A percentile compares a stretch with the other conserved stretches of the same genome.
Conservation (phyloP, 1,139 yeast genomes). For the Trichomonascaceae sp. region DNA sequence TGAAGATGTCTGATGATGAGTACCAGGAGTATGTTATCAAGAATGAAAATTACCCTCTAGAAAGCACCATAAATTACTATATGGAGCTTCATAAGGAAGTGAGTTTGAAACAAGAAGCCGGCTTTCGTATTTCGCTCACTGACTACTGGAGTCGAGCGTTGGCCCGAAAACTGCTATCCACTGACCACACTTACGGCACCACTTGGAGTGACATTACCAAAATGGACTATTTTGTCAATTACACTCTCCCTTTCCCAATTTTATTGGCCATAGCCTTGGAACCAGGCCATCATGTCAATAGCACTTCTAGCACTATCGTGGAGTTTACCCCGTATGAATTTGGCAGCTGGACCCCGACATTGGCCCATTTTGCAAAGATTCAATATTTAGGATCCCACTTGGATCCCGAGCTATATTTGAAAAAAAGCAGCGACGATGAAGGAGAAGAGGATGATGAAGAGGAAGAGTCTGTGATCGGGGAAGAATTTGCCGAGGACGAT, state of each 20-base stretch:
- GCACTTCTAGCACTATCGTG: slow-evolving; percentile 62
- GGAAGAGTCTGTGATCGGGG: too few species aligned
- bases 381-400: slow-evolving; percentile 68
- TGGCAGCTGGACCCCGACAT: slow-evolving; percentile 84
- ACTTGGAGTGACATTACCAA: slow-evolving; percentile 60
- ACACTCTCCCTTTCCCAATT: slow-evolving; percentile 78
- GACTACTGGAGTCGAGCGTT: slow-evolving; percentile 88
- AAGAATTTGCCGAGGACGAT: neutral
- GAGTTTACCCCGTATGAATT: slow-evolving; percentile 79
- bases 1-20: slow-evolving; percentile 38
- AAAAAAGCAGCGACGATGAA: slow-evolving; percentile 1
- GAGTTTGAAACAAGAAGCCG: slow-evolving; percentile 57
- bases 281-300: slow-evolving; percentile 51
- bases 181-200: slow-evolving; percentile 53
- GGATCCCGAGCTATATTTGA: slow-evolving; percentile 58
- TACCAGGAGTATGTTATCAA: neutral
- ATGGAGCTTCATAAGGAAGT: slow-evolving; percentile 35
- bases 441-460: neutral
- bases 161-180: slow-evolving; percentile 58
- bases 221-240: slow-evolving; percentile 44
- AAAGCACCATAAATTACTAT: slow-evolving; percentile 34
- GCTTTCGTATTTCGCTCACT: slow-evolving; percentile 61
- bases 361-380: slow-evolving; percentile 59
- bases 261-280: slow-evolving; percentile 71
- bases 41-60: slow-evolving; percentile 2